Evolutionary conservation across 2,329 filamentous ascomycete species (phyloP).

Genomic region (Fusarium virguliforme): DNA sequence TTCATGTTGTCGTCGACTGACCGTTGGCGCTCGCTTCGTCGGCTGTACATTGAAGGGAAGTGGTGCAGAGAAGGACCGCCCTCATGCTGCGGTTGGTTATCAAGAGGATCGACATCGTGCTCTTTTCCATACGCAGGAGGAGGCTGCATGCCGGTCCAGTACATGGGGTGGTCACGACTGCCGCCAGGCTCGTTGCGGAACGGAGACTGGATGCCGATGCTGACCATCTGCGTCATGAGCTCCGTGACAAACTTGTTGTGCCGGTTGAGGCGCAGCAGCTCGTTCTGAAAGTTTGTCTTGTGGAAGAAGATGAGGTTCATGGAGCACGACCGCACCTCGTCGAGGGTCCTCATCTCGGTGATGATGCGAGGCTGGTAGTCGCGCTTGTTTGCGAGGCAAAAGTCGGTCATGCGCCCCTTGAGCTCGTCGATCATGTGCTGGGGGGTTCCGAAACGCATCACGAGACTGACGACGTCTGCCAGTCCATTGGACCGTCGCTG

Average conservation of each 20-base stretch:
- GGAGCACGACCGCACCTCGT: constrained; percentile 87
- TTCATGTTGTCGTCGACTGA: constrained; percentile 55
- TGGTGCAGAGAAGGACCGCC: constrained; percentile 30
- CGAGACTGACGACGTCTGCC: constrained; percentile 87
- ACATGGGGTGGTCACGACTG: constrained; percentile 78
- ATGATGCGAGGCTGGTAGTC: constrained; percentile 91
- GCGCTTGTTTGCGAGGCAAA: constrained; percentile 87
- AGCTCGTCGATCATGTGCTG: constrained; percentile 87
- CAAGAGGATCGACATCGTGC: constrained; percentile 32
- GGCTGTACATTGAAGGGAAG: constrained; percentile 34
- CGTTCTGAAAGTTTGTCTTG: constrained; percentile 97
- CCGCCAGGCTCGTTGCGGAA: constrained; percentile 74
- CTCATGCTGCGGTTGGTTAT: constrained; percentile 32
- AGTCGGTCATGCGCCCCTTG: constrained; percentile 85
- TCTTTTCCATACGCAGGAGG: constrained; percentile 57
- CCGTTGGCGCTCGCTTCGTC: constrained; percentile 40
- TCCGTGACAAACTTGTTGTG: constrained; percentile 96
- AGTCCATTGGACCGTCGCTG: constrained; percentile 91
- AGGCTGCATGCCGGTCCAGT: constrained; percentile 58
- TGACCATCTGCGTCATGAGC: constrained; percentile 87
- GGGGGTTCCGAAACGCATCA: constrained; percentile 91
- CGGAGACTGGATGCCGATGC: constrained; percentile 88
- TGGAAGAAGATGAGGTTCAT: constrained; percentile 98
- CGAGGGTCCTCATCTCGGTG: constrained; percentile 85
- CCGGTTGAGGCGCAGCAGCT: constrained; percentile 87